Base-by-base conservation (phyloP, 257 asterid species). In the Striga asiatica region DNA sequence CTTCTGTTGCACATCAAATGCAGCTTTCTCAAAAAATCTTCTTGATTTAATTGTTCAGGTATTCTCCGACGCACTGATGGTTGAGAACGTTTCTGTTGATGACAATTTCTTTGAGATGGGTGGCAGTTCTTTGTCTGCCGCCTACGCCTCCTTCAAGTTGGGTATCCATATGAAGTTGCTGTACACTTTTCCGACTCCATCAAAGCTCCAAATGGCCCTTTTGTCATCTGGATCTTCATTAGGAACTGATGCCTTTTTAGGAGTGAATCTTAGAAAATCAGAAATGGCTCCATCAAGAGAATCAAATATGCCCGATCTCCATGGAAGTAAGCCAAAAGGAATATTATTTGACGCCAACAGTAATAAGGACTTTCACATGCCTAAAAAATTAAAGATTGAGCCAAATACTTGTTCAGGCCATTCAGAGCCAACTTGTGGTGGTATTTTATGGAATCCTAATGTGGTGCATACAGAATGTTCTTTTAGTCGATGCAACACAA, bases 41-140 rank as follows among this genome's bases (percentile, higher is more conserved):
- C 58, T 64, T 61, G 27, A 20, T 48, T 58, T 67, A 38, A 18
- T 38, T 31, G 56, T 54, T 63, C 84, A 89, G 96, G 92, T 72
- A 28, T 91, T 91, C 68, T 76, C 82, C 24, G 93, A 81, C 43
- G 88, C 80, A 6, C 70, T 91, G 56, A 78, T 68, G 89, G 80
- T 74, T 61, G 84, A 81, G 69, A 73, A 80, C 67, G 63, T 91
- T 46, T 76, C 85, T 37, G 60, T 16, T 20, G 76, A 77, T 68
- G 95, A 77, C 66, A 72, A 91, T 59, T 91, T 91, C 67, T 91
- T 91, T 67, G 76, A 67, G 49, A 78, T 87, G 78, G 98, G 98
- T 42, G 98, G 98, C 58, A 76, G 64, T 76, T 91, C 98, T 58
- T 43, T 91, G 42, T 66, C 93, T 56, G 98, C 98, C 12, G 96